Conservation (phyloP, 225 moss, liverwort and hornwort genomes). For the Takakia lepidozioides region DNA sequence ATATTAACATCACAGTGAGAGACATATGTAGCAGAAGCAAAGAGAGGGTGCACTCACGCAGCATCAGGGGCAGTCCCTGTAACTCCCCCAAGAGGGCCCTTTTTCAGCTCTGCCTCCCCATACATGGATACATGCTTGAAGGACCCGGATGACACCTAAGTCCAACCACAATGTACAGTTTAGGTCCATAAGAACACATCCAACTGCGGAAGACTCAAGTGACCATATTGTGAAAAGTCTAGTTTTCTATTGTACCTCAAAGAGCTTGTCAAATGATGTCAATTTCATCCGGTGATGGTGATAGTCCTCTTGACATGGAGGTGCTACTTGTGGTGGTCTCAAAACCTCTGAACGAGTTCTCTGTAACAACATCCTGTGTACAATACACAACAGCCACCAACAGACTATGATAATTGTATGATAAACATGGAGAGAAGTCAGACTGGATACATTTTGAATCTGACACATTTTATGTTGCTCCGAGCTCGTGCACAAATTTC, state of each 20-base stretch:
- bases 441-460: no score
- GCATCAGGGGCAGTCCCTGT: conserved; percentile 68
- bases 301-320: conserved; percentile 65
- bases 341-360: conserved; percentile 21
- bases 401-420: no score
- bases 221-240: no score
- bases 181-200: no score
- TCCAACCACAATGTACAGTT: no score
- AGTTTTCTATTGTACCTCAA: no score
- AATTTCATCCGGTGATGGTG: conserved; percentile 64
- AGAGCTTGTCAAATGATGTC: conserved; percentile 91
- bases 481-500: no score
- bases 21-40: background rate
- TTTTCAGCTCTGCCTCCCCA: conserved; percentile 40
- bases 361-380: conserved; percentile 22
- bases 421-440: no score
- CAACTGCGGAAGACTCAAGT: no score
- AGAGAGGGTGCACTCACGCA: conserved; percentile 42
- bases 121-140: conserved; percentile 54
- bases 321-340: conserved; percentile 23
- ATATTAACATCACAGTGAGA: background rate
- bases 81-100: conserved; percentile 19
- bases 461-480: no score
- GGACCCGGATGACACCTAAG: conserved; percentile 56
- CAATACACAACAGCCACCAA: conserved; percentile 4